Conservation (phyloP, 164 flowering plant genomes). For the Malania oleifera region DNA sequence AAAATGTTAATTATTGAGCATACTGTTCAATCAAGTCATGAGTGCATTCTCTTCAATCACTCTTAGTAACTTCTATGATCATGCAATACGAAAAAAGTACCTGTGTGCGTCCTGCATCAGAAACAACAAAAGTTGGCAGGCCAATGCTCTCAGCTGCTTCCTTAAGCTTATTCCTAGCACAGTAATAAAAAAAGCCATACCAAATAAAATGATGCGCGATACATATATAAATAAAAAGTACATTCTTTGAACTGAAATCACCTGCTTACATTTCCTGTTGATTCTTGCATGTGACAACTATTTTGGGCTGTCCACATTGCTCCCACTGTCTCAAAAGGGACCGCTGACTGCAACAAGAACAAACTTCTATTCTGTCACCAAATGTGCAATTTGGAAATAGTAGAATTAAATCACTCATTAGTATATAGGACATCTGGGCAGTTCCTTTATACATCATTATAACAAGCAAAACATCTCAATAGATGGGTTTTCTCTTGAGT, state of each 20-base stretch:
- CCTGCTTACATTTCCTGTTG: conserved; percentile 88
- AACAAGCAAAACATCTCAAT: too few relatives aligned
- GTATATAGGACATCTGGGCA: too few relatives aligned
- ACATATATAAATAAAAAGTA: not conserved
- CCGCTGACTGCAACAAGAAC: conserved; percentile 48
- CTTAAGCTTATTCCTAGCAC: conserved; percentile 67
- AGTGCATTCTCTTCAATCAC: not conserved
- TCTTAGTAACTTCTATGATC: not conserved
- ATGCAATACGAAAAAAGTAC: conserved; percentile 22
- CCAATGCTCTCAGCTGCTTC: conserved; percentile 76
- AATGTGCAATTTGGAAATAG: not conserved
- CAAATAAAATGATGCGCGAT: not conserved
- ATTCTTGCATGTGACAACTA: conserved; percentile 89
- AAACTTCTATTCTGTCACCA: not conserved
- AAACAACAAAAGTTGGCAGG: conserved; percentile 89
- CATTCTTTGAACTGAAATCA: conserved; percentile 13
- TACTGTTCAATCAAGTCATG: too few relatives aligned
- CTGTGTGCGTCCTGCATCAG: conserved; percentile 98
- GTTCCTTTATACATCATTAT: too few relatives aligned
- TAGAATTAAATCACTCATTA: not conserved
- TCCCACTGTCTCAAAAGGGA: conserved; percentile 84
- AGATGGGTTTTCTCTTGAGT: too few relatives aligned
- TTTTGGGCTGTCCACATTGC: conserved; percentile 83
- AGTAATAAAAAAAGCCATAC: conserved; percentile 1
- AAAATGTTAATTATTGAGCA: not conserved